phyloP scores from a whole-genome alignment of 2,329 filamentous ascomycete species.

The Beauveria bassiana region DNA sequence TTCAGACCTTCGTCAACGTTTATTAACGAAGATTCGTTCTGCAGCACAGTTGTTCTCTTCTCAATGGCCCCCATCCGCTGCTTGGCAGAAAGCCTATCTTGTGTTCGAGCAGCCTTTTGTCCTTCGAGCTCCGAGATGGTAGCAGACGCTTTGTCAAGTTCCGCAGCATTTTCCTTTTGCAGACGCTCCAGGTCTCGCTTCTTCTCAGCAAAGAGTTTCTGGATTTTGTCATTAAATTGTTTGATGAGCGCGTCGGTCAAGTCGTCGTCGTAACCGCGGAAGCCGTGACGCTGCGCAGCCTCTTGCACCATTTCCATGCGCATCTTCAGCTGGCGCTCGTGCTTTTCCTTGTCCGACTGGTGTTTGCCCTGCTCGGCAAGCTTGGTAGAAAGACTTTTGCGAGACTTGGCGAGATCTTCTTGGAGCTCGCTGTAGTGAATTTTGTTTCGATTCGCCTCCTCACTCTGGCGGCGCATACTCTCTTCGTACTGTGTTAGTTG shows the following conservation, averaged over 20 bases:
- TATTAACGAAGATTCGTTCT: constrained; percentile 63
- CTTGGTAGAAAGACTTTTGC: constrained; percentile 42
- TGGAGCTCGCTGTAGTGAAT: constrained; percentile 60
- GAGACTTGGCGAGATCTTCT: constrained; percentile 34
- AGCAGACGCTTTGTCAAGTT: constrained; percentile 64
- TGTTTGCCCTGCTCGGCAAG: constrained; percentile 65
- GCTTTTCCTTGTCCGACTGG: constrained; percentile 78
- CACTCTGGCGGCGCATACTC: constrained; percentile 56
- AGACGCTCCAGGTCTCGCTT: constrained; percentile 68
- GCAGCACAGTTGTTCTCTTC: constrained; percentile 56
- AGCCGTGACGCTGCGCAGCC: constrained; percentile 65
- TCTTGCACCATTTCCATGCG: constrained; percentile 71
- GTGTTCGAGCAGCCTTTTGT: constrained; percentile 61
- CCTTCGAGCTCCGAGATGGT: constrained; percentile 67
- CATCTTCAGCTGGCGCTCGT: constrained; percentile 68
- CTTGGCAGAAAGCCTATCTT: constrained; percentile 66
- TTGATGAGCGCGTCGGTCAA: constrained; percentile 65
- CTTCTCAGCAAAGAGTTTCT: constrained; percentile 69
- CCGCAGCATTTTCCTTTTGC: constrained; percentile 64
- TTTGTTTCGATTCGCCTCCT: constrained; percentile 56
- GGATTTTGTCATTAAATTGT: constrained; percentile 70
- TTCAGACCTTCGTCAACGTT: constrained; percentile 79
- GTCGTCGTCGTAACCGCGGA: constrained; percentile 77
- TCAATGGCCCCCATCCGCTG: constrained; percentile 69
- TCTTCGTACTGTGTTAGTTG: constrained; percentile 73